phyloP scores from a whole-genome alignment of 371 early-diverging fungal species.

The Mortierella sp. region DNA sequence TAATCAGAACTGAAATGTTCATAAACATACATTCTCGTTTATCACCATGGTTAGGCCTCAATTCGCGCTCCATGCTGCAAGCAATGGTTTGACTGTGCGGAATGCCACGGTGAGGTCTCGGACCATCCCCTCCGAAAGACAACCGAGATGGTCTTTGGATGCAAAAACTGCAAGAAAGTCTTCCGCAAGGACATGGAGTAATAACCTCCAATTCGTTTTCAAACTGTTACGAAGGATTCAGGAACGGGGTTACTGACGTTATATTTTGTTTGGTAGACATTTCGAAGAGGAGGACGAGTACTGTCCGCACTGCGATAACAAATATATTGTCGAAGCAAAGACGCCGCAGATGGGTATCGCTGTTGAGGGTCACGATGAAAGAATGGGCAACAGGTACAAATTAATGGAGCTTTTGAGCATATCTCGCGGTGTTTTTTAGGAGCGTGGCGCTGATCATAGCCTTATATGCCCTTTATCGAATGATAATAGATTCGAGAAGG shows the following conservation, averaged over 20 bases:
- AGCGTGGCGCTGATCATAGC: too few species aligned
- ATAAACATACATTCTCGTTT: too few species aligned
- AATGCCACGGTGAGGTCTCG: conserved; percentile 90
- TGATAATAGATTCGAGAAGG: conserved; percentile 48
- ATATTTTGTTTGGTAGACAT: conserved; percentile 59
- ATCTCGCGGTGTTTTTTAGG: too few species aligned
- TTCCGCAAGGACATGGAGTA: conserved; percentile 93
- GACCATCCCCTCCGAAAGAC: conserved; percentile 87
- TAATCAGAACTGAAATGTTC: too few species aligned
- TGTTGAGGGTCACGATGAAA: conserved; percentile 93
- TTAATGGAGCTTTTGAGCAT: too few species aligned
- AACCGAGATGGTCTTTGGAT: conserved; percentile 94
- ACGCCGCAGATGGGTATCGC: conserved; percentile 84
- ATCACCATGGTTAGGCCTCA: conserved; percentile 89
- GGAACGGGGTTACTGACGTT: too few species aligned
- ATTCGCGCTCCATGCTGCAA: conserved; percentile 95
- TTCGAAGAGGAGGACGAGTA: conserved; percentile 96
- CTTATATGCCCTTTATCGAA: neutral
- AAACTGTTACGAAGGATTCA: too few species aligned
- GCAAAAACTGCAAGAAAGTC: conserved; percentile 97
- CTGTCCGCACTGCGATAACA: conserved; percentile 98
- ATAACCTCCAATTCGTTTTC: too few species aligned
- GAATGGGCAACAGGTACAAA: conserved; percentile 71
- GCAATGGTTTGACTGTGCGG: conserved; percentile 97
- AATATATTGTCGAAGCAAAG: conserved; percentile 94